phyloP scores from a whole-genome alignment of 192 early-diverging fungal genomes.

The Umbelopsis vinacea region DNA sequence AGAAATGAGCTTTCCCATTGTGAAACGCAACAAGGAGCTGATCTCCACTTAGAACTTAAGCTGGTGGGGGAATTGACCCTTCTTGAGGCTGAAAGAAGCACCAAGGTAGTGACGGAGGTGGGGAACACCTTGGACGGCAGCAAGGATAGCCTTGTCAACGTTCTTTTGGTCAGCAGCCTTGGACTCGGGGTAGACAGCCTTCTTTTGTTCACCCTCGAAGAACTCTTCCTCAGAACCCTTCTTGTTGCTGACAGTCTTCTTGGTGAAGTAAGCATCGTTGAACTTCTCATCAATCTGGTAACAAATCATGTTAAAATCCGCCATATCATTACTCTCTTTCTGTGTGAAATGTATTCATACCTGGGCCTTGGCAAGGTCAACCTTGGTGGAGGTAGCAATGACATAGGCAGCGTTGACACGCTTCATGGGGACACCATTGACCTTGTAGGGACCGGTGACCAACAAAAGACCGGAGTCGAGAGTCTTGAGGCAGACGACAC shows the following conservation, averaged over 20 bases:
- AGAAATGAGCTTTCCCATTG: conserved; percentile 25
- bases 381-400: conserved; percentile 98
- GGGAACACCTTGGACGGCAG: conserved; percentile 84
- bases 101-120: conserved; percentile 88
- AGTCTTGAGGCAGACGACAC: conserved; percentile 99
- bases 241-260: conserved; percentile 71
- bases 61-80: conserved; percentile 96
- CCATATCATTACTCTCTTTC: background rate
- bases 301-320: background rate
- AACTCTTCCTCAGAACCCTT: conserved; percentile 89
- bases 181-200: conserved; percentile 77
- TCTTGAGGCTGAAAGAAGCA: conserved; percentile 88
- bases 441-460: conserved; percentile 96
- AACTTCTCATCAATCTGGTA: conserved; percentile 73
- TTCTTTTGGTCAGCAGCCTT: conserved; percentile 91
- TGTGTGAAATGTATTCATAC: background rate
- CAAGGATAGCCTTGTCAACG: conserved; percentile 84
- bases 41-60: conserved; percentile 86
- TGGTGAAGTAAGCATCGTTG: conserved; percentile 95
- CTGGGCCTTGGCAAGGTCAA: conserved; percentile 82
- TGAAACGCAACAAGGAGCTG: conserved; percentile 20
- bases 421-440: conserved; percentile 98
- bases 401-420: conserved; percentile 99
- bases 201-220: conserved; percentile 74
- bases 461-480: conserved; percentile 94